A percentile compares a stretch with the other conserved stretches of the same genome.
Conservation (phyloP, 2,329 filamentous ascomycete genomes). For the Didymella glomerata region DNA sequence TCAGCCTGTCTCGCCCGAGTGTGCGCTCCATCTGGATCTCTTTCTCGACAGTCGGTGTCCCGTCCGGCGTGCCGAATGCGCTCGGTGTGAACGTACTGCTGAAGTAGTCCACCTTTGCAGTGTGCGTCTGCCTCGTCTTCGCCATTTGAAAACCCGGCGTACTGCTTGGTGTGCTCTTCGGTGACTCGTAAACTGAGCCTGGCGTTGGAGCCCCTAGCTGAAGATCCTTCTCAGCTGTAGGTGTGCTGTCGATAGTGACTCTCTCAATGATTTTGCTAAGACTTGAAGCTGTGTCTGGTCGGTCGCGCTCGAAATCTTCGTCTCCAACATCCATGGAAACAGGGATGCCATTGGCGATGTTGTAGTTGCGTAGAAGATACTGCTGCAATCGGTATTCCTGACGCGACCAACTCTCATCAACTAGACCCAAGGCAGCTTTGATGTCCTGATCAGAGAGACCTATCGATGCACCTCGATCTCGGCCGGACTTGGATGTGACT, state of each 20-base stretch:
- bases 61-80: slow-evolving; percentile 50
- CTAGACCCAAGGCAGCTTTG: slow-evolving; percentile 57
- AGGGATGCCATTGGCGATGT: slow-evolving; percentile 55
- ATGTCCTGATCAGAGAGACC: slow-evolving; percentile 59
- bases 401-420: slow-evolving; percentile 60
- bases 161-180: slow-evolving; percentile 14
- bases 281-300: slow-evolving; percentile 52
- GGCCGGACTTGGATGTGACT: slow-evolving; percentile 38
- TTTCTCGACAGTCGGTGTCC: slow-evolving; percentile 52
- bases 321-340: slow-evolving; percentile 56
- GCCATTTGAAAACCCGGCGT: slow-evolving; percentile 10
- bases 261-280: slow-evolving; percentile 55
- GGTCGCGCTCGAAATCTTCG: slow-evolving; percentile 54
- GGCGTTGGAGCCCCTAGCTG: slow-evolving; percentile 37
- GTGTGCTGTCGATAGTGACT: slow-evolving; percentile 57
- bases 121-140: slow-evolving; percentile 5
- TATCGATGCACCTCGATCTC: slow-evolving; percentile 37
- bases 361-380: slow-evolving; percentile 58
- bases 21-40: slow-evolving; percentile 33
- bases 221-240: slow-evolving; percentile 51
- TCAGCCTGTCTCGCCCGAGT: slow-evolving; percentile 31
- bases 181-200: slow-evolving; percentile 25
- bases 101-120: slow-evolving; percentile 14
- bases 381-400: slow-evolving; percentile 58
- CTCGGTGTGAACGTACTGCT: neutral